phyloP scores from a whole-genome alignment of 371 early-diverging fungal species.

The Zancudomyces culisetae region DNA sequence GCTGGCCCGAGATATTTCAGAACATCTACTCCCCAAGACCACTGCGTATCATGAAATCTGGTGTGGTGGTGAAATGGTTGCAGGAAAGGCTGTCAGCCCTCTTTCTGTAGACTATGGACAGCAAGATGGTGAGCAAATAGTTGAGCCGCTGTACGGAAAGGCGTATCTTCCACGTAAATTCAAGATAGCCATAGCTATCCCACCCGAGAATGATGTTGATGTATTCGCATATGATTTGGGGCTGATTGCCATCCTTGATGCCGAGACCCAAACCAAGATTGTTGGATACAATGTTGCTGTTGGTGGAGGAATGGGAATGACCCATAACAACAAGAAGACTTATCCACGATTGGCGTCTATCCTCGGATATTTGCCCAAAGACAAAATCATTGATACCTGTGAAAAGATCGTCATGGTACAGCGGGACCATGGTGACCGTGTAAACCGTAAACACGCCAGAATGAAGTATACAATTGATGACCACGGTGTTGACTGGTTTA shows the following conservation, averaged over 20 bases:
- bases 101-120: too few species aligned
- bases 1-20: constrained; percentile 45
- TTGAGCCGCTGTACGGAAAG: constrained; percentile 77
- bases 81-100: constrained; percentile 47
- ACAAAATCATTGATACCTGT: constrained; percentile 52
- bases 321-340: constrained; percentile 90
- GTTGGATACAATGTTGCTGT: constrained; percentile 82
- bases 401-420: constrained; percentile 80
- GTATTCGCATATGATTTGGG: constrained; percentile 88
- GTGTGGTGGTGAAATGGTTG: constrained; percentile 73
- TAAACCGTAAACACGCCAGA: constrained; percentile 91
- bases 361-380: constrained; percentile 59
- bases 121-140: too few species aligned
- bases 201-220: constrained; percentile 89
- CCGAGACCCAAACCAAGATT: constrained; percentile 38
- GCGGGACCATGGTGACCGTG: constrained; percentile 82
- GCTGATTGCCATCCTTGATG: constrained; percentile 68
- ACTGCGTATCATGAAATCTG: constrained; percentile 90
- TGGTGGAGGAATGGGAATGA: constrained; percentile 94
- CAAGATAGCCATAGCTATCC: constrained; percentile 85
- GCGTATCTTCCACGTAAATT: constrained; percentile 88
- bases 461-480: constrained; percentile 93
- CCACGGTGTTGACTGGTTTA: constrained; percentile 76
- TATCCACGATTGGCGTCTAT: constrained; percentile 67
- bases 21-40: constrained; percentile 63